Base-by-base conservation (phyloP, 2,329 filamentous ascomycete genomes). In the Pezicula carpinea region DNA sequence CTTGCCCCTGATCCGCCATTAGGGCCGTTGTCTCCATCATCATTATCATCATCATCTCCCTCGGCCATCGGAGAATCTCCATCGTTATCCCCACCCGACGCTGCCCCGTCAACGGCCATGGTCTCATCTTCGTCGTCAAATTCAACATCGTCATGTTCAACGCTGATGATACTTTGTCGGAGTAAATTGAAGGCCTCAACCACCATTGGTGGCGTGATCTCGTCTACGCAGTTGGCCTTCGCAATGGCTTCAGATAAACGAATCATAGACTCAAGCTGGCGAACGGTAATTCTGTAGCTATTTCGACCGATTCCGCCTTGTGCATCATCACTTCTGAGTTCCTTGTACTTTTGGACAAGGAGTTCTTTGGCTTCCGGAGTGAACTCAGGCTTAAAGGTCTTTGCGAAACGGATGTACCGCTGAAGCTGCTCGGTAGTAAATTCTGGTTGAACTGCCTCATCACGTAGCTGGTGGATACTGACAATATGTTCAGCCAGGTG, bases 141-240 rank as follows among this genome's bases (percentile, higher is more conserved):
- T 62, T 97, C 92, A 14, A 99, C 83, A 59, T 99, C 93, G 59
- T 99, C 93, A 62, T 97, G 93, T 69, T 99, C 93, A 21, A 99
- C 93, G 2, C 87, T 93, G 60, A 99, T 96, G 65, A 99, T 99
- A 66, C 87, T 93, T 69, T 96, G 91, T 35, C 90, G 78, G 11
- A 99, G 79, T 8, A 99, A 78, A 58, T 93, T 89, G 67, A 86
- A 97, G 0, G 92, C 93, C 68, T 99, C 93, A 34, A 86, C 79
- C 14, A 99, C 93, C 68, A 97, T 95, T 0, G 80, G 79, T 1
- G 87, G 77, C 0, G 83, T 83, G 51, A 99, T 87, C 53, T 96
- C 90, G 59, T 92, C 87, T 13, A 96, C 89, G 64, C 93, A 99
- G 64, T 96, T 97, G 49, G 90, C 89, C 69, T 97, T 97, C 49